These are phyloP conservation scores for Plasmodium berghei DNA, from an alignment of 169 alveolate genomes.

Conservation along the genomic window DNA sequence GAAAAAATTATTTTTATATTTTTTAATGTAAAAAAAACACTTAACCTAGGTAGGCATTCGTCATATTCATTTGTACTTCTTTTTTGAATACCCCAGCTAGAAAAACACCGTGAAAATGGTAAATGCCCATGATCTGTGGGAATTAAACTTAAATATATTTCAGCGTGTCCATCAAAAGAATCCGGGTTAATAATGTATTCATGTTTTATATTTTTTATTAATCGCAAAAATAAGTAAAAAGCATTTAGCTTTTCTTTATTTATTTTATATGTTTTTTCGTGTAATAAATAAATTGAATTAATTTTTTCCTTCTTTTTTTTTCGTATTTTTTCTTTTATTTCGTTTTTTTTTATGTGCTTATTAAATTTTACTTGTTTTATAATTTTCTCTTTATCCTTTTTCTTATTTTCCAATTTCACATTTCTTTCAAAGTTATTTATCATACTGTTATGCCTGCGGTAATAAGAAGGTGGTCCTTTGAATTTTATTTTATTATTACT, in stretches of 20 bases:
- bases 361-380: conserved; percentile 20
- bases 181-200: conserved; percentile 70
- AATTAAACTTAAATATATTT: conserved; percentile 72
- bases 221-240: conserved; percentile 54
- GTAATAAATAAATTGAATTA: conserved; percentile 67
- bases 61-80: conserved; percentile 72
- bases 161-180: conserved; percentile 71
- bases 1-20: conserved; percentile 72
- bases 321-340: conserved; percentile 74
- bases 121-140: conserved; percentile 75
- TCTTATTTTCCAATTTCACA: conserved; percentile 7
- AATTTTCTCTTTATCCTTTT: conserved; percentile 24
- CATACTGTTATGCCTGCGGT: neutral
- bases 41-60: conserved; percentile 74
- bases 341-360: conserved; percentile 41
- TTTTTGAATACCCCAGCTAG: conserved; percentile 73
- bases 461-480: neutral
- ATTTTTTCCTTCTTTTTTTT: conserved; percentile 63
- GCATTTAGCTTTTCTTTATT: conserved; percentile 42
- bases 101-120: conserved; percentile 76
- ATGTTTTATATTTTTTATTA: conserved; percentile 71
- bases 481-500: neutral
- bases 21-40: conserved; percentile 65
- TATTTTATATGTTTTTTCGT: conserved; percentile 74
- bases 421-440: conserved; percentile 5